Conservation (phyloP, 2,329 filamentous ascomycete species). For the Aureobasidium melanogenum region DNA sequence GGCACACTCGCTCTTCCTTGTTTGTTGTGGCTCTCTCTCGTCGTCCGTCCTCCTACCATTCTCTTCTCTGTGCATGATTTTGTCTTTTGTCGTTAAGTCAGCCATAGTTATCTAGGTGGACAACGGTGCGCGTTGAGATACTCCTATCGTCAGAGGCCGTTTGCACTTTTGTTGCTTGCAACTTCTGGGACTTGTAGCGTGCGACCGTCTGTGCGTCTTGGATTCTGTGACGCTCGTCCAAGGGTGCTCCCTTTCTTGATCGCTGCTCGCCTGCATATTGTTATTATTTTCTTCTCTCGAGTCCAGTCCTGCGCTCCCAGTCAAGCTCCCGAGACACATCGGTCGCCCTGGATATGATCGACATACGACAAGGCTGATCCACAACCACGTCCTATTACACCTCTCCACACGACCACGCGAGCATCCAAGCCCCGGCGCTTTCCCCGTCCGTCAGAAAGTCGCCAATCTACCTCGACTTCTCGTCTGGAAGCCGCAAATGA, state of each 20-base stretch:
- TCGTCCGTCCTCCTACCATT: neutral
- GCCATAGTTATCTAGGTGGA: neutral
- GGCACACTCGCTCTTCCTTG: neutral
- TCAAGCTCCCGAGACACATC: neutral
- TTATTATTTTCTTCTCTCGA: neutral
- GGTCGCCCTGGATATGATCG: slow-evolving; percentile 7
- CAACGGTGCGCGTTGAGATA: neutral
- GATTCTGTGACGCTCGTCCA: slow-evolving; percentile 9
- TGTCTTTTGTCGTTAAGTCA: neutral
- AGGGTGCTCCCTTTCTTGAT: slow-evolving; percentile 9
- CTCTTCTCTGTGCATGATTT: slow-evolving; percentile 2
- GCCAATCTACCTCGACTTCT: slow-evolving; percentile 12
- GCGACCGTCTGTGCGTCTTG: slow-evolving; percentile 3
- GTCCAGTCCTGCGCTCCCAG: neutral
- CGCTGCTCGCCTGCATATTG: slow-evolving; percentile 3
- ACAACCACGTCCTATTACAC: neutral
- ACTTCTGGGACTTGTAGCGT: neutral
- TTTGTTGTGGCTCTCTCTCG: neutral
- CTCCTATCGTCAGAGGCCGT: neutral
- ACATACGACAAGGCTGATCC: slow-evolving; percentile 5
- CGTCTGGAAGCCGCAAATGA: slow-evolving; percentile 38
- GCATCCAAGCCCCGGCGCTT: slow-evolving; percentile 13
- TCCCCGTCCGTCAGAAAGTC: slow-evolving; percentile 2
- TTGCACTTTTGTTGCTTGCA: neutral
- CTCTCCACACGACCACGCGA: slow-evolving; percentile 1